Percentiles rank a stretch among this genome's conserved stretches.
These are phyloP conservation scores for Monosporascus sp. DNA, from an alignment of 2,329 filamentous ascomycete species.

Conservation along the genomic window DNA sequence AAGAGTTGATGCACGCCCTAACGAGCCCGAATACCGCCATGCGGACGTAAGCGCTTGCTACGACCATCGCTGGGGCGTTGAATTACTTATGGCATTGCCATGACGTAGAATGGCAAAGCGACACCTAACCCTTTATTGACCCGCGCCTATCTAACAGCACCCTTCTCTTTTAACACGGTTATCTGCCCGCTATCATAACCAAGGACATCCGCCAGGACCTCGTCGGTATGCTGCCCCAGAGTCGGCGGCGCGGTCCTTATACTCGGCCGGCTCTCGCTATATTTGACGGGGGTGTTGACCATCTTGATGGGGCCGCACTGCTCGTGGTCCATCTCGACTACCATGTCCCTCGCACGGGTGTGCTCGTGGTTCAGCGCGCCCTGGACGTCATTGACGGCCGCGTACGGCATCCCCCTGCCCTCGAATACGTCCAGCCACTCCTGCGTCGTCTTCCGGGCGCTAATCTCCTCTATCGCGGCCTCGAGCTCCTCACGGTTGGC, in stretches of 20 bases:
- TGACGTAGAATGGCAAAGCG: not conserved
- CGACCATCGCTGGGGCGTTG: no score
- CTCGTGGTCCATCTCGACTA: conserved; percentile 79
- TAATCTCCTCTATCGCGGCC: conserved; percentile 69
- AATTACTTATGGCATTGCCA: not conserved
- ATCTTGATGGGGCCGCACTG: conserved; percentile 81
- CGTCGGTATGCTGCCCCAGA: conserved; percentile 80
- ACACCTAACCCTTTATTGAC: not conserved
- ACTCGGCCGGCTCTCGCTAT: conserved; percentile 73
- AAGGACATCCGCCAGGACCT: conserved; percentile 63
- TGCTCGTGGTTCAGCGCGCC: conserved; percentile 79
- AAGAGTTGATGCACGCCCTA: no score
- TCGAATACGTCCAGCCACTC: conserved; percentile 87
- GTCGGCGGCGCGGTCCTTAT: conserved; percentile 77
- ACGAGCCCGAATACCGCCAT: no score
- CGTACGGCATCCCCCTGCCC: conserved; percentile 89
- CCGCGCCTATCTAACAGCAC: conserved; percentile 52
- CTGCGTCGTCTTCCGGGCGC: conserved; percentile 70
- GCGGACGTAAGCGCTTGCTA: no score
- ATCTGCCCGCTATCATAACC: conserved; percentile 58
- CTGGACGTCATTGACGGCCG: conserved; percentile 90
- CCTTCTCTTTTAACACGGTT: conserved; percentile 55
- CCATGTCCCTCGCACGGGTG: conserved; percentile 81
- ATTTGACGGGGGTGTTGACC: conserved; percentile 93
- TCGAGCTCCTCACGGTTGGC: conserved; percentile 75